Base-by-base conservation (phyloP, 2,329 filamentous ascomycete genomes). In the Apiospora sp. region DNA sequence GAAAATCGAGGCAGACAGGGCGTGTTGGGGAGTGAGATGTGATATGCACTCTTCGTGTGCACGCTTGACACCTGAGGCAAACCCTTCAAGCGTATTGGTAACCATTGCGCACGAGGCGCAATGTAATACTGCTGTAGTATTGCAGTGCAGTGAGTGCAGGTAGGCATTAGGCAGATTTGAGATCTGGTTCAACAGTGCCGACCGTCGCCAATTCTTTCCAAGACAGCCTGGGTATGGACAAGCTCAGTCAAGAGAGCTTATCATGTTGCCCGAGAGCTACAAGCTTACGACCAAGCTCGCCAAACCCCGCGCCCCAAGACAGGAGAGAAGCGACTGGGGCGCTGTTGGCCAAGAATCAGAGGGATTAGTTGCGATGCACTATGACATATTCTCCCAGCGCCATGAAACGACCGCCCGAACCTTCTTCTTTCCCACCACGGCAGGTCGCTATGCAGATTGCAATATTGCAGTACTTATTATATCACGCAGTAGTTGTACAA, bases 251-350 rank as follows among this genome's bases (percentile, higher is more conserved):
- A 48, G 44, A 37, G 30, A 4, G 58, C 30, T 64, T 19, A 13
- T 41, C 34, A 41, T 41, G 22, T 41, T 64, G 22, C 13, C 30
- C 58, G 34, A 64, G n/a, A 30, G 58, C 58, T 64, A 41, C 34
- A 64, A 64, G 58, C 58, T 64, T 13, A 14, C 34, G 34, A 12
- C 34, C 8, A 64, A 64, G 34, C 34, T 41, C n/a, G 58, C 34
- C 30, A 64, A 49, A 49, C 24, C 67, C 67, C 67, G 67, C 67
- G 44, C 44, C 24, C 44, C 67, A 30, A 69, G 37, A 34, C 27
- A 19, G 67, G 67, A 34, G 7, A 48, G 67, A 69, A 49, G 48
- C n/a, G 27, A 41, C 67, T 69, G 44, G 67, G 67, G 67, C 67
- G 43, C 34, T 68, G 43, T 46, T 48, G 64, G 67, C 67, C 44